phyloP scores from a whole-genome alignment of 805 yeast species.

The Wickerhamiella qilinensis region DNA sequence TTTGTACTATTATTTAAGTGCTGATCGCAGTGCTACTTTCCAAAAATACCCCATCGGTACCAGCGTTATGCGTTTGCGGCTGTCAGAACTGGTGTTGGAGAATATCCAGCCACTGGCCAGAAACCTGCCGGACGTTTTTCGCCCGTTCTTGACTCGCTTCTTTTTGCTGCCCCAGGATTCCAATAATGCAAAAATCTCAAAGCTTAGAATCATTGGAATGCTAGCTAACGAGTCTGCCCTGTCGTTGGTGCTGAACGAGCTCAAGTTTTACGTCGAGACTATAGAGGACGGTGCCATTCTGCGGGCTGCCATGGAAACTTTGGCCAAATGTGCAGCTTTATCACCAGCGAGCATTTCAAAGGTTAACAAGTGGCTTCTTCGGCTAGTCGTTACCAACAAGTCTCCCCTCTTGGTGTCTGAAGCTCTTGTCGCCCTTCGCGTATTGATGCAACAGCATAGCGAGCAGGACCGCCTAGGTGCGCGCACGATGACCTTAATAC shows the following conservation, averaged over 20 bases:
- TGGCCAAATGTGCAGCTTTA: constrained; percentile 6
- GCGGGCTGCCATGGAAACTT: constrained; percentile 4
- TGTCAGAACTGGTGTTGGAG: constrained; percentile 30
- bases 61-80: constrained; percentile 30
- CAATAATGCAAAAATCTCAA: constrained; percentile 29
- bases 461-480: background rate
- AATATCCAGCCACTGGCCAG: constrained; percentile 28
- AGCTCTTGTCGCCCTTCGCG: constrained; percentile 11
- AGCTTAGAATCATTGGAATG: constrained; percentile 28
- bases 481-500: constrained; percentile 13
- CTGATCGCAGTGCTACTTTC: constrained; percentile 24
- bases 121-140: constrained; percentile 21
- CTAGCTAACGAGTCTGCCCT: constrained; percentile 1
- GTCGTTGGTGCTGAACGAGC: background rate
- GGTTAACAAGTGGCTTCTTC: constrained; percentile 9
- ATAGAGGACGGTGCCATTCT: constrained; percentile 1
- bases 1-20: constrained; percentile 40
- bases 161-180: constrained; percentile 42
- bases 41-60: constrained; percentile 33
- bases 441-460: constrained; percentile 11
- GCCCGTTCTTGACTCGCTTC: constrained; percentile 23
- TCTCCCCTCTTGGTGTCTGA: constrained; percentile 9
- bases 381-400: background rate
- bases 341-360: constrained; percentile 2
- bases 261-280: constrained; percentile 3